phyloP scores from a whole-genome alignment of 2,329 filamentous ascomycete genomes.

The Trichoderma sp. region DNA sequence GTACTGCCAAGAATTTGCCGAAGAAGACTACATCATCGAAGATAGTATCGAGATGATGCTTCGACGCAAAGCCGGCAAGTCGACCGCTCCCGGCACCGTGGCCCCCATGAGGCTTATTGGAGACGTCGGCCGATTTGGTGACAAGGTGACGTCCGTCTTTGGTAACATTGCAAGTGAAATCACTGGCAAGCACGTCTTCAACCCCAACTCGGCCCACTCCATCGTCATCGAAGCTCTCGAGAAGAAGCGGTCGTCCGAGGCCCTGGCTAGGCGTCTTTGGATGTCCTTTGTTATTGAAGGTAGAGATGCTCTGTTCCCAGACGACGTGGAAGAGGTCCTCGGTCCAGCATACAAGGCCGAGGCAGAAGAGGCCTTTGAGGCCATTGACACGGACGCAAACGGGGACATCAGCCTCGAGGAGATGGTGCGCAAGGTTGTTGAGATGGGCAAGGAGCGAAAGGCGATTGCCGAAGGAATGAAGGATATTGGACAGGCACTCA shows the following conservation, averaged over 20 bases:
- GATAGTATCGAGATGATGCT: conserved; percentile 73
- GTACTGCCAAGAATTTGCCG: conserved; percentile 84
- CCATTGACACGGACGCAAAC: conserved; percentile 82
- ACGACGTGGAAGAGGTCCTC: conserved; percentile 86
- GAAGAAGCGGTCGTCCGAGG: conserved; percentile 78
- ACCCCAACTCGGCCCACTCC: conserved; percentile 84
- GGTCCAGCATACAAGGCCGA: conserved; percentile 69
- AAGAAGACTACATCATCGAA: conserved; percentile 90
- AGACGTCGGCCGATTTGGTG: conserved; percentile 76
- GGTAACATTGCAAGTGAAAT: conserved; percentile 93
- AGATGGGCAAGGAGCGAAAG: conserved; percentile 82
- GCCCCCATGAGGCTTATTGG: conserved; percentile 78
- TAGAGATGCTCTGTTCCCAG: conserved; percentile 70
- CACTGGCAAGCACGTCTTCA: conserved; percentile 93
- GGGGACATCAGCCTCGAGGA: conserved; percentile 94
- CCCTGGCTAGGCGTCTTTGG: conserved; percentile 92
- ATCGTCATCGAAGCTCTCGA: conserved; percentile 87
- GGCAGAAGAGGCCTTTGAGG: conserved; percentile 79
- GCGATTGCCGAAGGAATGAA: conserved; percentile 91
- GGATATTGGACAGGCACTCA: conserved; percentile 92
- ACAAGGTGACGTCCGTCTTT: conserved; percentile 90
- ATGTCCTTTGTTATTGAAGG: conserved; percentile 97
- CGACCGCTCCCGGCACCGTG: conserved; percentile 54
- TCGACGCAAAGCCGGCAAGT: conserved; percentile 46
- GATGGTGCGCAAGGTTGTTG: conserved; percentile 83